A percentile compares a stretch with the other conserved stretches of the same genome.
phyloP scores from a whole-genome alignment of 208 protist genomes.

The Crithidia brevicula region DNA sequence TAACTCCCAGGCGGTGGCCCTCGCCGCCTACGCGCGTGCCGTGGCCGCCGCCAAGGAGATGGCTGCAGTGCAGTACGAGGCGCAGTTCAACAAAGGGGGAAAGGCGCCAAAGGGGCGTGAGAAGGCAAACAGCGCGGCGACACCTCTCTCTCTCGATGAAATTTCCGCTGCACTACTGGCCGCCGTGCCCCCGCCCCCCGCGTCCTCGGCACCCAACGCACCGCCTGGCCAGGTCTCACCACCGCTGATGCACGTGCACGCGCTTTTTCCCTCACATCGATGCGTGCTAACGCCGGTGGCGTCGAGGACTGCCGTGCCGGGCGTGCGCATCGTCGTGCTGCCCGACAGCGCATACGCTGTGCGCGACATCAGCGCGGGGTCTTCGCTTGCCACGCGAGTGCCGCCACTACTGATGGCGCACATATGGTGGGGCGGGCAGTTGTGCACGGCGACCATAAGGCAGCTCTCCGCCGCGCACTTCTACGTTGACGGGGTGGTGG shows the following conservation, averaged over 20 bases:
- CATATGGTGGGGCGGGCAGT: conserved; percentile 35
- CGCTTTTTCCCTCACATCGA: conserved; percentile 9
- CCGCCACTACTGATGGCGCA: conserved; percentile 38
- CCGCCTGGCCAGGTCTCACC: conserved; percentile 1
- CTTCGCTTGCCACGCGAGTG: too few species aligned
- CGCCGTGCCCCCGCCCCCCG: conserved; percentile 46
- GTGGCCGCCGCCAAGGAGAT: conserved; percentile 52
- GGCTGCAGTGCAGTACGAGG: conserved; percentile 65
- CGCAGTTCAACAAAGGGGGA: conserved; percentile 28
- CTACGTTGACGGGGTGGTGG: conserved; percentile 54
- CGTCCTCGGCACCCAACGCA: conserved; percentile 9
- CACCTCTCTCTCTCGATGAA: conserved; percentile 53
- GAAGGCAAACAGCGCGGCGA: conserved; percentile 28
- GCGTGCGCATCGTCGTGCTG: conserved; percentile 15
- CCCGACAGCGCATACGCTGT: conserved; percentile 3
- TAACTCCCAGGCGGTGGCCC: conserved; percentile 57
- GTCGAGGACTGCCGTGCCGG: conserved; percentile 9
- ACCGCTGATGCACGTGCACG: conserved; percentile 23
- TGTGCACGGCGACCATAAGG: conserved; percentile 29
- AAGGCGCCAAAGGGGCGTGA: conserved; percentile 32
- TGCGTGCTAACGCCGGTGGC: conserved; percentile 20
- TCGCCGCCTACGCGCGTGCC: conserved; percentile 40
- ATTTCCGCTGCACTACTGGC: conserved; percentile 53
- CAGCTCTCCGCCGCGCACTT: conserved; percentile 31
- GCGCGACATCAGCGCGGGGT: background rate